Percentiles rank a stretch among this genome's conserved stretches.
These are phyloP conservation scores for Nicotiana knightiana DNA, from an alignment of 257 asterid species.

Conservation along the genomic window DNA sequence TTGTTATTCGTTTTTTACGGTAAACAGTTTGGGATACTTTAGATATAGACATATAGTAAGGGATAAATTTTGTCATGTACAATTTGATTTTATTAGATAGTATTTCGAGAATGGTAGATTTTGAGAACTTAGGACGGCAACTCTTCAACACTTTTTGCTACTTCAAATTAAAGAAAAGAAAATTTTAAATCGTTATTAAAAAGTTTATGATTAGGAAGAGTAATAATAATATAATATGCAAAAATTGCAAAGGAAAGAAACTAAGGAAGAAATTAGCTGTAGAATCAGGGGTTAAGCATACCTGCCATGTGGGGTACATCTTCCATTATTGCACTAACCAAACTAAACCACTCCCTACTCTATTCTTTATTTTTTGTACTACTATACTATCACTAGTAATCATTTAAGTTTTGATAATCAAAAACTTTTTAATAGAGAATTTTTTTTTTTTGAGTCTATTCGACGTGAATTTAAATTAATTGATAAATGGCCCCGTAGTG, in stretches of 20 bases:
- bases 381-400: no score
- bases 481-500: no score
- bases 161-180: neutral
- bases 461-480: no score
- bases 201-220: neutral
- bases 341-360: neutral
- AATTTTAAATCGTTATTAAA: neutral
- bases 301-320: neutral
- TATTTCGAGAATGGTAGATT: neutral
- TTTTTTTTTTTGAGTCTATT: no score
- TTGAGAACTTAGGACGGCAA: neutral
- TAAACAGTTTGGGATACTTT: no score
- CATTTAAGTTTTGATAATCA: no score
- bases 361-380: neutral
- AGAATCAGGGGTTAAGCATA: neutral
- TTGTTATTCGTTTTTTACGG: no score
- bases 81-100: neutral
- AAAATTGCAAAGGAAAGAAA: neutral
- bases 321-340: conserved; percentile 1
- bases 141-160: neutral
- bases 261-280: neutral
- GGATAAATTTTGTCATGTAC: no score
- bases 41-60: no score
- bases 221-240: neutral
- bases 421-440: no score